Evolutionary conservation across 192 early-diverging fungal species (phyloP), one percentile per base, ranked within the genome.

Genomic region (Entomortierella lignicola): DNA sequence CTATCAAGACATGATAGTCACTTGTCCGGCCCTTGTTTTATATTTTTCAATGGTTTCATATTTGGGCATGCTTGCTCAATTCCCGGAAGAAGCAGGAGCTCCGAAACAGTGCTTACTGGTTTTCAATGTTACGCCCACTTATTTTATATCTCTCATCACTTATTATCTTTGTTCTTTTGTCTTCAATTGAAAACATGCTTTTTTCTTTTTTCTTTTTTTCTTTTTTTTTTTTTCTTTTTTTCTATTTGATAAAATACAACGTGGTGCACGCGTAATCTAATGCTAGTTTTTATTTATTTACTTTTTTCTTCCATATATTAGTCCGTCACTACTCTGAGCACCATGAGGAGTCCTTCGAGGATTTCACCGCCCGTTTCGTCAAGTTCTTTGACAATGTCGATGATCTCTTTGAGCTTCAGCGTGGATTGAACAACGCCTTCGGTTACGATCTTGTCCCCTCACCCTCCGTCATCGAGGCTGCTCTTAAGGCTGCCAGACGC

Each of bases 361-460:
- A 89, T 58, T 92, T 91, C 80, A 91, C 88, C 39, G 88, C 90
- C 70, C 92, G 92, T 61, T 94, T 92, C 68, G 88, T 92, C 72
- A 88, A 89, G 81, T 94, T 94, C 75, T 95, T 95, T 82, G 91
- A 94, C 62, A 88, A 89, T 63, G 92, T 92, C 58, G 93, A 95
- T 57, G 97, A 99, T 86, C 89, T 94, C 72, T 98, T 97, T 85
- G 98, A 99, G 88, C 89, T 99, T 47, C 95, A 98, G 89, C 91
- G 96, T 71, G 96, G 97, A 31, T 88, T 99, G 81, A 98, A 98
- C 90, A 96, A 99, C 84, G 92, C 94, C 83, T 98, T 98, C 81
- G 91, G 94, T 44, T 94, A 96, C 79, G 95, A 99, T 87, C 90
- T 97, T 81, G 95, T 96, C 26, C 98, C 98, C 37, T 85, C 92